Conservation (phyloP, 2,329 filamentous ascomycete genomes). For the Diaporthe ilicicola region DNA sequence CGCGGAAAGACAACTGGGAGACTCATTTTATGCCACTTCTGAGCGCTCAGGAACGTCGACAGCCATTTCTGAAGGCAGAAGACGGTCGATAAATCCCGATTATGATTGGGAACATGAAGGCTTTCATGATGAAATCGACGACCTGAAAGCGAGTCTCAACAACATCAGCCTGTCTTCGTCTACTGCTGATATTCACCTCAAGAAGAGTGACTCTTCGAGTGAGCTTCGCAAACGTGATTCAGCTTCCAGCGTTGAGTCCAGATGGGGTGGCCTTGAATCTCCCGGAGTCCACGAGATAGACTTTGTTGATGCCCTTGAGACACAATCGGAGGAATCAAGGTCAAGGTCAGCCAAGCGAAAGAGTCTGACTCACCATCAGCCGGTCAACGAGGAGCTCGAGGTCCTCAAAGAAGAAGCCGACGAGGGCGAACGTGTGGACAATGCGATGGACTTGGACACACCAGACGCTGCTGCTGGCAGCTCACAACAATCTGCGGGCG, state of each 20-base stretch:
- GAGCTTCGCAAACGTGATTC: neutral
- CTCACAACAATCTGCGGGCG: neutral
- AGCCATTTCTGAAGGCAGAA: neutral
- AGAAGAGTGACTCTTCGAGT: neutral
- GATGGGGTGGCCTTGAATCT: neutral
- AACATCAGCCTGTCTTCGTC: neutral
- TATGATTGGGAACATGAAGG: conserved; percentile 11
- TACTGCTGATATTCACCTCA: neutral
- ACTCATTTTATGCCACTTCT: neutral
- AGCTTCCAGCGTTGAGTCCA: neutral
- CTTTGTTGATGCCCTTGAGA: neutral
- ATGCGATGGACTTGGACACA: neutral
- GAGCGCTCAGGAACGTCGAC: neutral
- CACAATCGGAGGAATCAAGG: neutral
- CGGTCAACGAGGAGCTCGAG: neutral
- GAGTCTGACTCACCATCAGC: neutral
- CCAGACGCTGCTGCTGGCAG: neutral
- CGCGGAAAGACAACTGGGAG: neutral
- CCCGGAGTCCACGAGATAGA: neutral
- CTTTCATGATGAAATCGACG: neutral
- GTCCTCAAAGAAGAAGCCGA: neutral
- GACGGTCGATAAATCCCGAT: neutral
- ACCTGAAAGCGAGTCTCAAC: neutral
- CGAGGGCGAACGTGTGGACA: accelerated
- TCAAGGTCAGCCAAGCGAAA: neutral